phyloP scores from a whole-genome alignment of 2,329 filamentous ascomycete species.

The Ustulina deusta region DNA sequence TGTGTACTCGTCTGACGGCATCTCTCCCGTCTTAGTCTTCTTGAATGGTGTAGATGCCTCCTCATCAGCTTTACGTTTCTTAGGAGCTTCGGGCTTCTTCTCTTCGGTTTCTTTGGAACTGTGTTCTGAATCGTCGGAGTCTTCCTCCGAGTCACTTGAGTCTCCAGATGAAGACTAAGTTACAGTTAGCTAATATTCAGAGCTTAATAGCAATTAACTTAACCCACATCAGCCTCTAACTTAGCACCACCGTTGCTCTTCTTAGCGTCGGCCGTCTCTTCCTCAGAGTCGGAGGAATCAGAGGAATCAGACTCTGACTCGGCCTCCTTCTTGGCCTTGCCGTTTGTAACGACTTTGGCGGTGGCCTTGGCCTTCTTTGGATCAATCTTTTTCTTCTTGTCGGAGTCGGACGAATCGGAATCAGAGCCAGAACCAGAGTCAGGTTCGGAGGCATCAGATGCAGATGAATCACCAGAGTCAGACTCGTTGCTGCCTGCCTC shows the following conservation, averaged over 20 bases:
- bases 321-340: constrained; percentile 50
- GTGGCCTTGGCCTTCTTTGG: constrained; percentile 48
- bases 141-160: constrained; percentile 33
- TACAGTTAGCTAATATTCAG: constrained; percentile 26
- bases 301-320: constrained; percentile 54
- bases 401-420: constrained; percentile 45
- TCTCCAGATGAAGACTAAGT: constrained; percentile 36
- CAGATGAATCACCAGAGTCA: constrained; percentile 46
- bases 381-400: constrained; percentile 50
- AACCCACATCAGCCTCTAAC: constrained; percentile 50
- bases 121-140: constrained; percentile 52
- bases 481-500: constrained; percentile 44
- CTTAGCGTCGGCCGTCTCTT: constrained; percentile 45
- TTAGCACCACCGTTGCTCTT: constrained; percentile 46
- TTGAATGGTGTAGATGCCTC: constrained; percentile 40
- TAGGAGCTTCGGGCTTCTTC: constrained; percentile 40
- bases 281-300: constrained; percentile 53
- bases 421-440: constrained; percentile 38
- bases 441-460: constrained; percentile 43
- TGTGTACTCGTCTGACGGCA: constrained; percentile 60
- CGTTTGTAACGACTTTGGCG: constrained; percentile 48
- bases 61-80: constrained; percentile 60
- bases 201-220: not conserved
- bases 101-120: constrained; percentile 50
- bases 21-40: constrained; percentile 48